These are phyloP conservation scores for Paramyrothecium roridum DNA, from an alignment of 2,329 filamentous ascomycete species.

Conservation along the genomic window DNA sequence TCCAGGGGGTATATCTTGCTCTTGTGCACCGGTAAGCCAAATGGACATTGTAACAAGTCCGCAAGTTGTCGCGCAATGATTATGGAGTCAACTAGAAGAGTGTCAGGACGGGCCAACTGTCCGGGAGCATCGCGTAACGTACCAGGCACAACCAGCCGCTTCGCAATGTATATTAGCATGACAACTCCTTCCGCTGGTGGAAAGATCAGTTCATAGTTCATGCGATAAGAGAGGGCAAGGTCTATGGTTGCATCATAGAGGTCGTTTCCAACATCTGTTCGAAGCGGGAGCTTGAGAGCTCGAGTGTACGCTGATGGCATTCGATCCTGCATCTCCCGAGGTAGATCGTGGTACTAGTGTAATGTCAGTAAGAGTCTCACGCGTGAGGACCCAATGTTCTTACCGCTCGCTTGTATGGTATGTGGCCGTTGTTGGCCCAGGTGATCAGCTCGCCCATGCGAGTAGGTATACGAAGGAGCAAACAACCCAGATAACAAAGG, in stretches of 20 bases:
- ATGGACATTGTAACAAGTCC: conserved; percentile 46
- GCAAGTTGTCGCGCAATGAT: conserved; percentile 41
- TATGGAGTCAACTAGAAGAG: conserved; percentile 50
- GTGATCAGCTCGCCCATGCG: conserved; percentile 67
- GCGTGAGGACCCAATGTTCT: conserved; percentile 16
- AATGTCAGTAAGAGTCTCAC: neutral
- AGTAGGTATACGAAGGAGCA: conserved; percentile 75
- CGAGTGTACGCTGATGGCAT: conserved; percentile 60
- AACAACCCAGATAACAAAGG: conserved; percentile 74
- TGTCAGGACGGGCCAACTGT: conserved; percentile 17
- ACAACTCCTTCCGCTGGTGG: conserved; percentile 70
- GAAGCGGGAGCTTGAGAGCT: conserved; percentile 50
- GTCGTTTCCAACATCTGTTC: conserved; percentile 44
- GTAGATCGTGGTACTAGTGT: conserved; percentile 51
- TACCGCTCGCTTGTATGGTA: conserved; percentile 70
- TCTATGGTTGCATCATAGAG: conserved; percentile 65
- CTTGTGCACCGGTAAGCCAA: conserved; percentile 46
- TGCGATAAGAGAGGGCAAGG: conserved; percentile 59
- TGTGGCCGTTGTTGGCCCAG: conserved; percentile 65
- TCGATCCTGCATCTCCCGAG: conserved; percentile 61
- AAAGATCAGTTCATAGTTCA: conserved; percentile 67
- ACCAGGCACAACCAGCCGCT: conserved; percentile 73
- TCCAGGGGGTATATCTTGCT: conserved; percentile 46
- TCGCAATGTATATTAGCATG: conserved; percentile 67
- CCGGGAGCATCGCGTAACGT: conserved; percentile 20